Evolutionary conservation across 108 stramenopile genomes (phyloP), one percentile per base, ranked within the genome.

Genomic region (Pseudonitzschia delicatissima): DNA sequence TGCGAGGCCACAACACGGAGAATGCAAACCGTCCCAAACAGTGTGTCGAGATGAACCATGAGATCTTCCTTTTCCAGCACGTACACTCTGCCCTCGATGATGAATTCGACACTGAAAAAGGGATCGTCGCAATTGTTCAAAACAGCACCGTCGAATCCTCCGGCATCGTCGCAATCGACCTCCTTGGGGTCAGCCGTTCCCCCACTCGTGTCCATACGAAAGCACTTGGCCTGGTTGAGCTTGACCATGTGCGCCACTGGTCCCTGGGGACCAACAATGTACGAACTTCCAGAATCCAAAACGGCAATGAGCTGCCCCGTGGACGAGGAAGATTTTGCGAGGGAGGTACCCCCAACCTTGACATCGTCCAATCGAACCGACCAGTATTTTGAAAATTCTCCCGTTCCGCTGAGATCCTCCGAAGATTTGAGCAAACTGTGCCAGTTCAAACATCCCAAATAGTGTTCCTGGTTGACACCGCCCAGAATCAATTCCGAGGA

Each of bases 241-340:
- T 50, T 32, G 32, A 93, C 96, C 57, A 98, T 69, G 51, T 78
- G 50, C 48, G 67, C 72, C 9, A 97, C 81, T 7, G 73, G 80
- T 18, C 71, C 67, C 23, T 57, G 64, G 8, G 98, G 98, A 12
- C 96, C 96, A n/a, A 94, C 82, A 57, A 98, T 81, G 64, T 95
- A 83, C 45, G 87, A 93, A 33, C 94, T 93, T 34, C 96, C 96
- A 12, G 91, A 86, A 87, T 98, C 98, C 45, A 97, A 76, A 62
- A 98, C 84, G 26, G 94, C 96, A 57, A 77, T 69, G 45, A 61
- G 20, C 11, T 42, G 25, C 71, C 77, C 63, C 78, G 82, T 29
- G 53, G 31, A 33, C 28, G 53, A 35, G 27, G 6, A 5, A 29
- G 28, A 6, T 27, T 31, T 55, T 5, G 3, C 6, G 45, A 77